Base-by-base conservation (phyloP, 305 asterid genomes). In the Fraxinus angustifolia region DNA sequence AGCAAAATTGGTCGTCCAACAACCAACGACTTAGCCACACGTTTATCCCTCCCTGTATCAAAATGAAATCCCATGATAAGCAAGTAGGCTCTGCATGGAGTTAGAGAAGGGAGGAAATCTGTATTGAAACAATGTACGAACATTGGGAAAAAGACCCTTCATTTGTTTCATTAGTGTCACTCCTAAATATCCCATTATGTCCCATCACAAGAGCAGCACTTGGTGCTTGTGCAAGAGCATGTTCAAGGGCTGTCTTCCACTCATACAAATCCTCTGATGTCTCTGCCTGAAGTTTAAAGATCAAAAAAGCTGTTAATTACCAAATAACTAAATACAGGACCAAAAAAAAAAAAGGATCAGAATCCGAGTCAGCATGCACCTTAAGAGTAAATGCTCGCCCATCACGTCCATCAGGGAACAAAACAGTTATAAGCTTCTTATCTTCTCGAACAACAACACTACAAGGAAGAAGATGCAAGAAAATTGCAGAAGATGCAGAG, bases 401-500 rank as follows among this genome's bases (percentile, higher is more conserved):
- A 85, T 95, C 98, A 73, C 99, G 97, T 74, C 99, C 99, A 88
- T 96, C 98, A 42, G 98, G 98, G 86, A 96, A 96, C 87, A 96
- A 87, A 80, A 96, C 99, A 75, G 99, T 93, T 68, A 94, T 86
- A 75, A 96, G 88, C 81, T 96, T 96, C 88, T 96, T 96, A 88
- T 96, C 99, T 90, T 96, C 99, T 88, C 99, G 92, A 77, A 96
- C 97, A 85, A 94, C 98, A 88, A 94, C 99, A 88, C 98, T 96
- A 85, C 89, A 90, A 73, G 82, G 26, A 78, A 35, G 78, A 83
- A 77, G 19, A 21, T 34, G 81, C 78, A 82, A 86, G 65, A 73
- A 26, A 70, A 78, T 45, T 58, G 83, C 82, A 83, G 75, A 80
- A 72, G 77, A 50, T 38, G 31, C 50, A 36, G 19, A 30, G 72